Evolutionary conservation across 2,329 filamentous ascomycete species (phyloP), one percentile per base, ranked within the genome.

Genomic region (Ophiocordyceps camponoti-rufipedis): DNA sequence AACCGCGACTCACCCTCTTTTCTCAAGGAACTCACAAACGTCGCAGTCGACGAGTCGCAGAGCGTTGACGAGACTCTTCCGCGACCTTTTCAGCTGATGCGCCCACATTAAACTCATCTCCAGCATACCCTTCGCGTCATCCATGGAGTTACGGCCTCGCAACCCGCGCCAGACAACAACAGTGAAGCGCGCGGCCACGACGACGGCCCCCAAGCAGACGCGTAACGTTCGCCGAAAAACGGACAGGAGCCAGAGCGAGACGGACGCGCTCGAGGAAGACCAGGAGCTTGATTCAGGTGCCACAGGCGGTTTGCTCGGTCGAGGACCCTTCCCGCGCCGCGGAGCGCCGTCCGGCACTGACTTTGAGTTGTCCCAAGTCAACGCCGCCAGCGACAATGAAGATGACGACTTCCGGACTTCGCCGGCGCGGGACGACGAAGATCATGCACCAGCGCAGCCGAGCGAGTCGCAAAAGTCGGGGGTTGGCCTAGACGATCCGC

Each of bases 321-420:
- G 18, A 18, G 33, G 43, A 28, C 44, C 45, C n/a, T 10, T 45
- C 19, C 28, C 46, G 14, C 46, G 44, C 10, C 41, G 45, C 14
- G 49, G 49, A 18, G 18, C 40, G 40, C 18, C 18, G n/a, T 28
- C 18, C 13, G 40, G 23, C 18, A 23, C 13, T 14, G 40, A 41
- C 19, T 23, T 28, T 23, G 40, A 41, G 13, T 11, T 28, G 12
- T 41, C 19, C 7, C 13, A 13, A 16, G 43, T 44, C 14, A 43
- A 9, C 7, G 18, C 16, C 5, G 43, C 16, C 4, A 33, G 43
- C 12, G 46, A 47, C 8, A 29, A 29, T 12, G 45, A 48, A 7
- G 44, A 46, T 8, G 44, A 48, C 3, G 38, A 16, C 2, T 14
- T n/a, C 14, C 14, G 39, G 6, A 41, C 16, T 4, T 23, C 16